phyloP scores from a whole-genome alignment of 768 basidiomycete species.

The Boletus patriciae region DNA sequence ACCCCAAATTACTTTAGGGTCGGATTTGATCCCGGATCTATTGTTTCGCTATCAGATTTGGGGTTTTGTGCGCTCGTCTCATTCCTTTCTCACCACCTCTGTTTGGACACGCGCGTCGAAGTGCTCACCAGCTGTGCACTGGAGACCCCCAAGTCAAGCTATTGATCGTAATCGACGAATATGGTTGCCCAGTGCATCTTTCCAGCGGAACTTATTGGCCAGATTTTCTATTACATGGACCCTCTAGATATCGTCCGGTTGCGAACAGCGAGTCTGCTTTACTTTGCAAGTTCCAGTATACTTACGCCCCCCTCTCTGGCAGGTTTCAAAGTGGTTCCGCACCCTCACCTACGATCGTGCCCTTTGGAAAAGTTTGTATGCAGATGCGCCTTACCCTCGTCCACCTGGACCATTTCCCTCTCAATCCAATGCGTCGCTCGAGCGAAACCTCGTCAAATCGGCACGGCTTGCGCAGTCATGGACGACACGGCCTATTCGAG shows the following conservation, averaged over 20 bases:
- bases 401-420: not conserved
- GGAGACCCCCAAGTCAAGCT: too few relatives aligned
- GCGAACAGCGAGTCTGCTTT: not conserved
- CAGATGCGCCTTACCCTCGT: not conserved
- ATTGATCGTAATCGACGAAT: too few relatives aligned
- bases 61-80: too few relatives aligned
- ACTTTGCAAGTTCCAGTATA: not conserved
- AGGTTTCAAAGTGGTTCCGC: not conserved
- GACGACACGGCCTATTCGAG: not conserved
- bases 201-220: not conserved
- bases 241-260: slow-evolving; percentile 1
- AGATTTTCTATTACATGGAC: not conserved
- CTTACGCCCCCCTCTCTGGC: not conserved
- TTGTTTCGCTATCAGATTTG: too few relatives aligned
- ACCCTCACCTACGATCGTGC: not conserved
- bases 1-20: too few relatives aligned
- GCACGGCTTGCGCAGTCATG: not conserved
- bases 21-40: too few relatives aligned
- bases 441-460: slow-evolving; percentile 1
- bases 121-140: too few relatives aligned
- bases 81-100: too few relatives aligned
- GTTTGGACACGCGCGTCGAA: too few relatives aligned
- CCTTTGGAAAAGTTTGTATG: slow-evolving; percentile 4
- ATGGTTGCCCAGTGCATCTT: not conserved
- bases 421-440: not conserved